phyloP scores from a whole-genome alignment of 169 alveolate genomes.

The Plasmodium malariae region DNA sequence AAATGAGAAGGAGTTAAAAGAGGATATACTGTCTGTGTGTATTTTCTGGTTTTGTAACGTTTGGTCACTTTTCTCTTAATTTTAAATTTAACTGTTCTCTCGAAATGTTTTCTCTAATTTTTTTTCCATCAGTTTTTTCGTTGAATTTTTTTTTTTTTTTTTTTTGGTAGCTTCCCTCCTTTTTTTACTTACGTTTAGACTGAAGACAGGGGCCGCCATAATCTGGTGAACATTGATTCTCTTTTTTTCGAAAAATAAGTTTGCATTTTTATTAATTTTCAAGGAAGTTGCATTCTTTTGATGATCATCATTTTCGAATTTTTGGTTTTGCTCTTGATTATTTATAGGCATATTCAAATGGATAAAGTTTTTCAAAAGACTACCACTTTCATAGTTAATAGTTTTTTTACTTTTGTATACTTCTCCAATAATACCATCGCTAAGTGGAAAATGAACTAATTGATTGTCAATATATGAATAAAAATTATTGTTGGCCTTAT shows the following conservation, averaged over 20 bases:
- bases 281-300: not conserved
- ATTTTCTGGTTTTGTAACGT: too few relatives aligned
- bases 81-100: too few relatives aligned
- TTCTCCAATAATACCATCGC: slow-evolving; percentile 21
- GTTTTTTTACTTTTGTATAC: slow-evolving; percentile 26
- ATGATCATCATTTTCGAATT: not conserved
- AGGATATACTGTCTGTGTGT: too few relatives aligned
- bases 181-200: slow-evolving; percentile 20
- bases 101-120: too few relatives aligned
- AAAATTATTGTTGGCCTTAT: not conserved
- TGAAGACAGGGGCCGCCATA: slow-evolving; percentile 48
- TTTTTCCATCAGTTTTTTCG: not conserved
- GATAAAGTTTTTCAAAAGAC: not conserved
- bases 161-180: not conserved
- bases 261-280: not conserved
- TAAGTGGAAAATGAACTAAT: slow-evolving; percentile 7
- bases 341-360: not conserved
- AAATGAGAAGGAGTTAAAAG: not conserved
- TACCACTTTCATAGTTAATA: slow-evolving; percentile 16
- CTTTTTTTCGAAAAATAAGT: not conserved
- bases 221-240: slow-evolving; percentile 28
- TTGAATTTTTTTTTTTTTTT: not conserved
- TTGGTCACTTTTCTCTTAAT: too few relatives aligned
- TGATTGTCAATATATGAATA: slow-evolving; percentile 1
- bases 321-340: not conserved